Percentiles rank a stretch among this genome's conserved stretches.
These are phyloP conservation scores for Dunaliella sp. DNA, from an alignment of 139 green algal species.

Conservation along the genomic window DNA sequence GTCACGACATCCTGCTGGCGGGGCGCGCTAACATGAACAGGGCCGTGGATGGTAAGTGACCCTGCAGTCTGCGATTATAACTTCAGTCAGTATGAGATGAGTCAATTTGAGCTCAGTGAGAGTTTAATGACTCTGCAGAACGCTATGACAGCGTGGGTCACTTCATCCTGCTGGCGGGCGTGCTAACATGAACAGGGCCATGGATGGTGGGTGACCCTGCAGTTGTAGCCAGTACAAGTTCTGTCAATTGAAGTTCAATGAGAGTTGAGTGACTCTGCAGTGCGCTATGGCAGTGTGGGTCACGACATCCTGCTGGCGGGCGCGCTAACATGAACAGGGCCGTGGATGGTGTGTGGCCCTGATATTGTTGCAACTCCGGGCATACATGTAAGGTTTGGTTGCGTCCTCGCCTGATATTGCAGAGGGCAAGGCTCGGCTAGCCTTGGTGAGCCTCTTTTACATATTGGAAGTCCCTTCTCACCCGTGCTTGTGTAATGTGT, in stretches of 20 bases:
- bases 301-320: slow-evolving; percentile 81
- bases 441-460: too few species aligned
- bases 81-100: too few species aligned
- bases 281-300: too few species aligned
- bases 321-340: slow-evolving; percentile 80
- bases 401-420: background rate
- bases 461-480: too few species aligned
- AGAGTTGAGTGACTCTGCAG: too few species aligned
- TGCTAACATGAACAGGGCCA: background rate
- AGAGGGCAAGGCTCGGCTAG: background rate
- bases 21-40: slow-evolving; percentile 82
- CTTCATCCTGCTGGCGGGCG: background rate
- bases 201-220: background rate
- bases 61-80: too few species aligned
- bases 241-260: too few species aligned
- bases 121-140: too few species aligned
- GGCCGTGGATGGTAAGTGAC: slow-evolving; percentile 67
- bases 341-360: slow-evolving; percentile 64
- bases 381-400: background rate
- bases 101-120: too few species aligned
- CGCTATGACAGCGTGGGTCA: too few species aligned
- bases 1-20: slow-evolving; percentile 74
- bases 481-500: background rate
- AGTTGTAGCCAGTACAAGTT: too few species aligned
- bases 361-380: too few species aligned